These are phyloP conservation scores for Rhynchospora tenuis DNA, from an alignment of 176 grass and related monocot species.

Conservation along the genomic window DNA sequence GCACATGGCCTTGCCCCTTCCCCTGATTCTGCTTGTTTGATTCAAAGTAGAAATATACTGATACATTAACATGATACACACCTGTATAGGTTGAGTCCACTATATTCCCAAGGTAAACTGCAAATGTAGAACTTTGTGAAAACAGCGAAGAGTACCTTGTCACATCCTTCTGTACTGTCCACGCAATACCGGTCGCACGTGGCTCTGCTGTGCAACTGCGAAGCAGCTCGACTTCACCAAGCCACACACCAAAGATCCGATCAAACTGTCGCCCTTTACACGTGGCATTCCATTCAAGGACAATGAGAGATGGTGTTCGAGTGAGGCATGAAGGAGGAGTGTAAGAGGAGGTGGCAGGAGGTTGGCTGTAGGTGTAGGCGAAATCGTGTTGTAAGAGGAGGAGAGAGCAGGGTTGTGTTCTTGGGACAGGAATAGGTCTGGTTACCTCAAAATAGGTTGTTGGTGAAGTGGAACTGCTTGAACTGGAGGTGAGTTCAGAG, in stretches of 20 bases:
- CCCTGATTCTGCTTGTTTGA: not conserved
- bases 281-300: constrained; percentile 61
- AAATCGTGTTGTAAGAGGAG: constrained; percentile 54
- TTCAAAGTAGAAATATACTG: constrained; percentile 65
- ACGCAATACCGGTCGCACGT: constrained; percentile 25
- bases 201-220: constrained; percentile 62
- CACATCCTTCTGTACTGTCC: constrained; percentile 59
- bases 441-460: constrained; percentile 55
- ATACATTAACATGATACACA: constrained; percentile 65
- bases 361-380: constrained; percentile 43
- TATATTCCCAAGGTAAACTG: constrained; percentile 68
- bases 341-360: constrained; percentile 42
- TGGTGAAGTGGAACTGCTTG: constrained; percentile 11
- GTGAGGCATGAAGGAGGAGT: constrained; percentile 39
- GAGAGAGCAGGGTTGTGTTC: constrained; percentile 45
- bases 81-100: constrained; percentile 54
- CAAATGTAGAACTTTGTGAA: constrained; percentile 38
- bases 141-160: constrained; percentile 67
- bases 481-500: not conserved
- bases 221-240: constrained; percentile 68
- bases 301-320: constrained; percentile 30
- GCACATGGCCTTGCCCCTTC: not conserved
- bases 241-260: constrained; percentile 75
- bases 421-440: constrained; percentile 43
- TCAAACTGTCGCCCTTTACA: constrained; percentile 59